Evolutionary conservation across 2,329 filamentous ascomycete genomes (phyloP).

Genomic region (Aspergillus pseudoglaucus): DNA sequence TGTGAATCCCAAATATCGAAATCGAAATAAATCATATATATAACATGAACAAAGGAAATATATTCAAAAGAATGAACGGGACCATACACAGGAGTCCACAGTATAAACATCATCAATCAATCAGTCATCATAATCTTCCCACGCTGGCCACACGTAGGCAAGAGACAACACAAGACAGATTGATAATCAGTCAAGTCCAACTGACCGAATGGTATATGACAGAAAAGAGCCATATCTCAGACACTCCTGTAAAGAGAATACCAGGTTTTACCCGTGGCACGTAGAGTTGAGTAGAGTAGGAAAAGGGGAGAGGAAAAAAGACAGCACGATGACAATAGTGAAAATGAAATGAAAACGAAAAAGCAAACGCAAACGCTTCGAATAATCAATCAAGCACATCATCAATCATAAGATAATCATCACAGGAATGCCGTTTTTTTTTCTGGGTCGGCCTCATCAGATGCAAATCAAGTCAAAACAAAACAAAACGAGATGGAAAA

Average conservation of each 20-base stretch:
- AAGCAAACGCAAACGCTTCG: not conserved
- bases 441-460: not conserved
- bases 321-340: not conserved
- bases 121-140: slow-evolving; percentile 8
- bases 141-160: slow-evolving; percentile 8
- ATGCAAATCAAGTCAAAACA: not conserved
- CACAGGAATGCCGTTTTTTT: not conserved
- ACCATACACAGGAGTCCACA: not conserved
- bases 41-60: slow-evolving; percentile 7
- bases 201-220: not conserved
- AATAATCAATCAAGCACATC: not conserved
- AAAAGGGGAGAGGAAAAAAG: no score
- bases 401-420: not conserved
- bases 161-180: not conserved
- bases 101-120: not conserved
- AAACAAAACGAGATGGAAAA: not conserved
- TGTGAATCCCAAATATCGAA: no score
- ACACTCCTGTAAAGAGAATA: not conserved
- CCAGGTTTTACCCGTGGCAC: not conserved
- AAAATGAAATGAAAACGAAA: not conserved
- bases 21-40: no score
- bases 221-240: not conserved
- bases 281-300: no score
- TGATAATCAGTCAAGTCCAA: not conserved
- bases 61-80: slow-evolving; percentile 7